phyloP scores from a whole-genome alignment of 805 yeast genomes.

The Hanseniaspora thailandica region DNA sequence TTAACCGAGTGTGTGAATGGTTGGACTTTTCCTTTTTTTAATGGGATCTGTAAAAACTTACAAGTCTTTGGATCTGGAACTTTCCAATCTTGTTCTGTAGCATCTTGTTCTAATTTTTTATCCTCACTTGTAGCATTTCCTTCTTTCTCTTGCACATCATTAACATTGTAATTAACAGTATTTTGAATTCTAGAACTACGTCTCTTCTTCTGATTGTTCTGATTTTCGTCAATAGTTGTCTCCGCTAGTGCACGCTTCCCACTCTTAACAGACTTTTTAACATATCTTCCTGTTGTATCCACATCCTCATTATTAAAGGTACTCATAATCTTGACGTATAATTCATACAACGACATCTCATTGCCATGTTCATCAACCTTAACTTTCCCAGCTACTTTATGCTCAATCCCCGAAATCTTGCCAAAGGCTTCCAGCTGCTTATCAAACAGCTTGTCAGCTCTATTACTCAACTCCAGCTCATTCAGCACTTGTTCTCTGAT shows the following conservation, averaged over 20 bases:
- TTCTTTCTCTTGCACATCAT: too few relatives aligned
- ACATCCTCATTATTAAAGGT: slow-evolving; percentile 22
- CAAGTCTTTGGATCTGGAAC: slow-evolving; percentile 7
- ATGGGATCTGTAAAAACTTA: slow-evolving; percentile 4
- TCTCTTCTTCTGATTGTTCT: neutral
- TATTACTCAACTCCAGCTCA: slow-evolving; percentile 50
- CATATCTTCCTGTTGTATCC: slow-evolving; percentile 32
- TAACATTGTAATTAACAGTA: neutral
- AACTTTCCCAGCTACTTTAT: neutral
- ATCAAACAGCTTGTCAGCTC: slow-evolving; percentile 51
- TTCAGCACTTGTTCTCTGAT: slow-evolving; percentile 57
- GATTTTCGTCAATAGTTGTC: neutral
- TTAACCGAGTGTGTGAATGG: neutral
- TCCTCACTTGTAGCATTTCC: neutral
- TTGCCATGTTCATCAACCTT: neutral
- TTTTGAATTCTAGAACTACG: neutral
- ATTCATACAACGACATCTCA: slow-evolving; percentile 30
- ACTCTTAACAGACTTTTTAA: neutral
- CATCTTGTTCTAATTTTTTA: neutral
- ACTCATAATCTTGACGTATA: slow-evolving; percentile 30
- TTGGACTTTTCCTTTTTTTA: neutral
- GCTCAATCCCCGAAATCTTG: slow-evolving; percentile 29
- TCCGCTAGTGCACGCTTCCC: neutral
- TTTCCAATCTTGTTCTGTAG: slow-evolving; percentile 1
- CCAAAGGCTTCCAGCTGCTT: slow-evolving; percentile 50